Evolutionary conservation across 257 asterid species (phyloP).

Genomic region (Avicennia marina): DNA sequence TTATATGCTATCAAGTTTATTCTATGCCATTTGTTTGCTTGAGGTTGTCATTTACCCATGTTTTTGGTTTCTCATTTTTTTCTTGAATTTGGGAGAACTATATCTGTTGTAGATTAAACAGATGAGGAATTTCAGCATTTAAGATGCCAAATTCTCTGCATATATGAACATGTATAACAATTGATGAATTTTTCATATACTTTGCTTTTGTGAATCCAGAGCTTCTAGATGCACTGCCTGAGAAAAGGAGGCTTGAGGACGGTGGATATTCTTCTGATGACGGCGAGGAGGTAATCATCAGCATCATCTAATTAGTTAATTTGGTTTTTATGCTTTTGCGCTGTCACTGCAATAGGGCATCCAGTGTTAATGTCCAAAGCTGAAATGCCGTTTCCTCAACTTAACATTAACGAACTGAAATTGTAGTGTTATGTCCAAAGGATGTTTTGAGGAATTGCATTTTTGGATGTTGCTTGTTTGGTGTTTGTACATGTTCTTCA

Average conservation of each 20-base stretch:
- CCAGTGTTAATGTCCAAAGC: background rate
- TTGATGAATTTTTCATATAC: background rate
- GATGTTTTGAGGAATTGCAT: too few species aligned
- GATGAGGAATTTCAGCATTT: too few species aligned
- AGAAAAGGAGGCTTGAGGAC: slow-evolving; percentile 66
- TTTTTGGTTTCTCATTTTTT: background rate
- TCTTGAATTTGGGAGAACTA: background rate
- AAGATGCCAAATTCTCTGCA: too few species aligned
- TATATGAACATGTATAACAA: too few species aligned
- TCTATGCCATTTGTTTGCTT: background rate
- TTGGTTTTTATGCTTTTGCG: background rate
- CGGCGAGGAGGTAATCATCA: slow-evolving; percentile 46
- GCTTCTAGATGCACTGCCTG: slow-evolving; percentile 84
- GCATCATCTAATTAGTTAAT: background rate
- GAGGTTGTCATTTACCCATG: too few species aligned
- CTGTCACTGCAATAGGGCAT: background rate
- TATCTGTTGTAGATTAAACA: too few species aligned
- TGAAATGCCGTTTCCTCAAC: too few species aligned
- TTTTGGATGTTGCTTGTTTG: background rate
- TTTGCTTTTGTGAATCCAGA: slow-evolving; percentile 33
- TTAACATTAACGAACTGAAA: too few species aligned
- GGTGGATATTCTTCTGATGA: slow-evolving; percentile 75
- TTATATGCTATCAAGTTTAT: background rate
- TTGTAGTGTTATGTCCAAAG: too few species aligned
- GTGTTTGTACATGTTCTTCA: background rate